A percentile compares a stretch with the other conserved stretches of the same genome.
Conservation (phyloP, 2,329 filamentous ascomycete genomes). For the Fusarium falciforme region DNA sequence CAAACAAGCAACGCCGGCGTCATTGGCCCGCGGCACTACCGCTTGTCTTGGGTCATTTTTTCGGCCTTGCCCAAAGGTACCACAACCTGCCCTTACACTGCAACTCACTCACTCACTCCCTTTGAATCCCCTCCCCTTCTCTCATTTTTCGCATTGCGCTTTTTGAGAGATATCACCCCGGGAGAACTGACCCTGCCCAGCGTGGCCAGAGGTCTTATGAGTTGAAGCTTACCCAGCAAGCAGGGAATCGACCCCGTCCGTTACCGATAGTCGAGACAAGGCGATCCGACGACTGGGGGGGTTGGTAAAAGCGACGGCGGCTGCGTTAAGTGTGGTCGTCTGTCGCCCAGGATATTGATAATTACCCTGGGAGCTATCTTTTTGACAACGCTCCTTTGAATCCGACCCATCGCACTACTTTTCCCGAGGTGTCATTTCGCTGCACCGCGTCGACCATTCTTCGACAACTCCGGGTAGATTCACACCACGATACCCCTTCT, state of each 20-base stretch:
- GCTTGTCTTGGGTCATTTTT: conserved; percentile 29
- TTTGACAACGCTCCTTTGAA: conserved; percentile 23
- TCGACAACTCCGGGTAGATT: conserved; percentile 5
- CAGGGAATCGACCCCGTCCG: conserved; percentile 15
- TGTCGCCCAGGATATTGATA: conserved; percentile 29
- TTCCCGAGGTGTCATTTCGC: conserved; percentile 4
- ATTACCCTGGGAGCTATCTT: conserved; percentile 30
- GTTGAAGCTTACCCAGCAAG: conserved; percentile 27
- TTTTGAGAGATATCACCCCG: conserved; percentile 1
- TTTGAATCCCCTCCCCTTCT: conserved; percentile 12
- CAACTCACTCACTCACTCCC: conserved; percentile 24
- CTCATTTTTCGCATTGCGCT: conserved; percentile 8
- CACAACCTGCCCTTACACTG: conserved; percentile 19
- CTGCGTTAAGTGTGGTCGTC: conserved; percentile 15
- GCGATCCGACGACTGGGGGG: conserved; percentile 35
- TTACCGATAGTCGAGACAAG: conserved; percentile 10
- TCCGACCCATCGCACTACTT: conserved; percentile 21
- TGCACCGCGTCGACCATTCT: conserved; percentile 1
- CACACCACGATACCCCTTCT: conserved; percentile 1
- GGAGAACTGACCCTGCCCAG: conserved; percentile 17
- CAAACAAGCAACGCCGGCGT: conserved; percentile 41
- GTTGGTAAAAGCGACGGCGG: conserved; percentile 33
- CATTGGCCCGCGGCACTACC: conserved; percentile 41
- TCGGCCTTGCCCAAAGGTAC: conserved; percentile 16
- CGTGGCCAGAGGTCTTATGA: conserved; percentile 15